These are phyloP conservation scores for Panus rudis DNA, from an alignment of 768 basidiomycete species.

Conservation along the genomic window DNA sequence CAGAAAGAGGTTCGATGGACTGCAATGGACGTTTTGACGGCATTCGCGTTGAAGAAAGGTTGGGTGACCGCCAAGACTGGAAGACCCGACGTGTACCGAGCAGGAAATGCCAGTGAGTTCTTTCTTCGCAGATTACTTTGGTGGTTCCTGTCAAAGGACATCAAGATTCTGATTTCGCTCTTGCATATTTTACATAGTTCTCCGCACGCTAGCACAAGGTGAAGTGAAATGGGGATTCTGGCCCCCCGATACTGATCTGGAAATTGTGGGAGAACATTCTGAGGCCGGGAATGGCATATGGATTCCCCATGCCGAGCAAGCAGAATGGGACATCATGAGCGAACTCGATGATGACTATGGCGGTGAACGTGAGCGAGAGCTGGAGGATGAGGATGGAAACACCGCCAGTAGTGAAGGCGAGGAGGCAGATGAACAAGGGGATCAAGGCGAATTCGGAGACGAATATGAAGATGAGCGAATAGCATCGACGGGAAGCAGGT, in stretches of 20 bases:
- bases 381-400: conserved; percentile 5
- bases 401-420: conserved; percentile 1
- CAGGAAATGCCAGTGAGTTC: conserved; percentile 80
- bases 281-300: conserved; percentile 44
- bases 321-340: conserved; percentile 19
- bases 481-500: conserved; percentile 17
- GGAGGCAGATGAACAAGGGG: conserved; percentile 7
- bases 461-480: background rate
- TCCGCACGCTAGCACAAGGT: conserved; percentile 79
- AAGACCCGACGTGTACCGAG: conserved; percentile 79
- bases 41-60: conserved; percentile 70
- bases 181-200: conserved; percentile 38
- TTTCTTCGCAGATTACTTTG: background rate
- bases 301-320: conserved; percentile 34
- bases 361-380: conserved; percentile 8
- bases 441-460: conserved; percentile 8
- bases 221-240: conserved; percentile 80
- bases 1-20: conserved; percentile 51
- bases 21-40: conserved; percentile 76
- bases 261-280: conserved; percentile 21
- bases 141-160: background rate
- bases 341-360: conserved; percentile 20
- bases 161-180: background rate
- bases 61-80: conserved; percentile 92
- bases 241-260: conserved; percentile 46